These are phyloP conservation scores for Xylaria palmicola DNA, from an alignment of 495 filamentous ascomycete species.

Conservation along the genomic window DNA sequence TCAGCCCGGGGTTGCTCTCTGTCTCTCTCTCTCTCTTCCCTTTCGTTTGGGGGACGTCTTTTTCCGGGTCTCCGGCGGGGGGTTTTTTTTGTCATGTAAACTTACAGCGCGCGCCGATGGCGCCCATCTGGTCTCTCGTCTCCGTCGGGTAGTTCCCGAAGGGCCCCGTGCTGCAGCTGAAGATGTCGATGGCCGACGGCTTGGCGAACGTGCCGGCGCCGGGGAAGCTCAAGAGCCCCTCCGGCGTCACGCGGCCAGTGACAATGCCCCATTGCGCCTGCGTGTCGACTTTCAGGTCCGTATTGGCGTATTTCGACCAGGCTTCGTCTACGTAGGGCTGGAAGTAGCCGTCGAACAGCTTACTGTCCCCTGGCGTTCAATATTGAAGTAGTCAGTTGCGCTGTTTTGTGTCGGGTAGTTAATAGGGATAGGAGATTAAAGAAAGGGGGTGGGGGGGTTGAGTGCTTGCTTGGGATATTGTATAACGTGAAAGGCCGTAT, in stretches of 20 bases:
- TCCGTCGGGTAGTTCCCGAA: constrained; percentile 50
- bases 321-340: constrained; percentile 61
- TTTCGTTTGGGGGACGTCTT: too few species aligned
- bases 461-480: too few species aligned
- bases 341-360: constrained; percentile 62
- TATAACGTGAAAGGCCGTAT: neutral
- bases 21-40: too few species aligned
- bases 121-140: constrained; percentile 38
- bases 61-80: too few species aligned
- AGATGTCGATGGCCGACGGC: constrained; percentile 64
- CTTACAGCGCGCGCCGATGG: constrained; percentile 56
- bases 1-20: too few species aligned
- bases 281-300: constrained; percentile 60
- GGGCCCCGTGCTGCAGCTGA: constrained; percentile 68
- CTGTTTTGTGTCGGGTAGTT: neutral
- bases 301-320: constrained; percentile 57
- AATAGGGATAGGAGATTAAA: neutral
- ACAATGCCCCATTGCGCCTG: constrained; percentile 53
- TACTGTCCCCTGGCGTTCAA: constrained; percentile 33
- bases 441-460: too few species aligned
- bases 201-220: constrained; percentile 51
- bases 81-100: too few species aligned
- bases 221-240: constrained; percentile 51
- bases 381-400: neutral
- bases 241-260: constrained; percentile 47